Conservation (phyloP, 306 rosid species). For the Vigna reflexopilosa region DNA sequence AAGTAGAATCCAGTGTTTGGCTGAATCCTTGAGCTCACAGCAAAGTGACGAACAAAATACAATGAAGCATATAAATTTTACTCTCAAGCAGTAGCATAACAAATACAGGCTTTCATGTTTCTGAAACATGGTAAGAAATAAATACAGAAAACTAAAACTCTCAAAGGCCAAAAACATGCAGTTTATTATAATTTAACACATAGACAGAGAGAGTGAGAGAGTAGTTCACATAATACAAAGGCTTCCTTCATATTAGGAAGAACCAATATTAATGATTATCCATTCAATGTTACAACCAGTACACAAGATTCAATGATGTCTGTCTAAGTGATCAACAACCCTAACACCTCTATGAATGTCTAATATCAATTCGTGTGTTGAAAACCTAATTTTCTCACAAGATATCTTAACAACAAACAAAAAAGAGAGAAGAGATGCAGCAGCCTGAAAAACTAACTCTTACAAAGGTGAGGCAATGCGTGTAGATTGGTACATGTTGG, state of each 20-base stretch:
- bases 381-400: conserved; percentile 42
- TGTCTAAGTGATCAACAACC: conserved; percentile 37
- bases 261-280: conserved; percentile 30
- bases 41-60: background rate
- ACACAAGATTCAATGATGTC: conserved; percentile 7
- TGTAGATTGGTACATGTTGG: conserved; percentile 67
- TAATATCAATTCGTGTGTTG: conserved; percentile 39
- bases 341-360: conserved; percentile 39
- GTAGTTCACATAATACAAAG: conserved; percentile 29
- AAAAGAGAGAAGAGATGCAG: background rate
- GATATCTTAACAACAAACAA: conserved; percentile 33
- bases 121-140: conserved; percentile 1
- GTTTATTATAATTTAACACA: background rate
- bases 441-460: conserved; percentile 34
- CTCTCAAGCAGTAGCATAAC: conserved; percentile 3
- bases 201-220: background rate
- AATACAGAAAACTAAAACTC: conserved; percentile 9
- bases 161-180: conserved; percentile 12
- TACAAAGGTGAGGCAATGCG: conserved; percentile 43
- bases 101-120: conserved; percentile 12
- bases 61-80: conserved; percentile 14
- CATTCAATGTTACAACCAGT: conserved; percentile 47
- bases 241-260: conserved; percentile 22
- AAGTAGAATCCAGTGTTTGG: conserved; percentile 16
- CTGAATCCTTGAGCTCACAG: conserved; percentile 28